Conservation (phyloP, 2,329 filamentous ascomycete species). For the Trichoderma semiorbis region DNA sequence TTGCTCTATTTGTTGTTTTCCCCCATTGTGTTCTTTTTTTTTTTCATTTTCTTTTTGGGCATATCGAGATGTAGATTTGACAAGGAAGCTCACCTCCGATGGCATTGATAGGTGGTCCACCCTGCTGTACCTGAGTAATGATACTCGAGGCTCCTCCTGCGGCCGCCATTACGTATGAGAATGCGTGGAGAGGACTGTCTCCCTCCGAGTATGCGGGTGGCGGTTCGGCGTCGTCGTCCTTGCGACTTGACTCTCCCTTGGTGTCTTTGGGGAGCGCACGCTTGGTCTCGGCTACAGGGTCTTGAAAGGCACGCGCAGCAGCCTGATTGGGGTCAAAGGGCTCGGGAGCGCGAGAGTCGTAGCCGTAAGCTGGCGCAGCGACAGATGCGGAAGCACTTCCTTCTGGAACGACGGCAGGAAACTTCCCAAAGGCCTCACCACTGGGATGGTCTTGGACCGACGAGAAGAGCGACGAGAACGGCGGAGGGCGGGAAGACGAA, state of each 20-base stretch:
- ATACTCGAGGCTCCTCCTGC: slow-evolving; percentile 97
- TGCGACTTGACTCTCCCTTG: slow-evolving; percentile 71
- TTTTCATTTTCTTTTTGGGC: too few species aligned
- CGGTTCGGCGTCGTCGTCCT: slow-evolving; percentile 82
- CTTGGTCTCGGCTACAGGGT: slow-evolving; percentile 71
- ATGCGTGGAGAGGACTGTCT: slow-evolving; percentile 84
- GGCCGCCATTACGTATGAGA: slow-evolving; percentile 96
- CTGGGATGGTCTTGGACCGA: slow-evolving; percentile 33
- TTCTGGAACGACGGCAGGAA: slow-evolving; percentile 29
- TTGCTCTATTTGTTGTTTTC: background rate
- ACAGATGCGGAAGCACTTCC: slow-evolving; percentile 36
- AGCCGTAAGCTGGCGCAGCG: slow-evolving; percentile 54
- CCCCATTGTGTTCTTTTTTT: background rate
- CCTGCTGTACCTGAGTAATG: slow-evolving; percentile 97
- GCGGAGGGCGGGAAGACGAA: slow-evolving; percentile 51
- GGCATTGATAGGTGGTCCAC: slow-evolving; percentile 82
- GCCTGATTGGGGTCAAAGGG: slow-evolving; percentile 37
- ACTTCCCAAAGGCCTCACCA: slow-evolving; percentile 34
- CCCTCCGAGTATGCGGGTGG: slow-evolving; percentile 96
- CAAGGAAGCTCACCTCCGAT: slow-evolving; percentile 64
- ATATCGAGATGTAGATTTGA: background rate
- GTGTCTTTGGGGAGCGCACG: slow-evolving; percentile 76
- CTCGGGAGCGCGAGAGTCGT: slow-evolving; percentile 37
- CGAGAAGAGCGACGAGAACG: slow-evolving; percentile 59
- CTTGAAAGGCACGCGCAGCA: slow-evolving; percentile 41